These are phyloP conservation scores for Cicer bijugum DNA, from an alignment of 306 rosid genomes.

Conservation along the genomic window DNA sequence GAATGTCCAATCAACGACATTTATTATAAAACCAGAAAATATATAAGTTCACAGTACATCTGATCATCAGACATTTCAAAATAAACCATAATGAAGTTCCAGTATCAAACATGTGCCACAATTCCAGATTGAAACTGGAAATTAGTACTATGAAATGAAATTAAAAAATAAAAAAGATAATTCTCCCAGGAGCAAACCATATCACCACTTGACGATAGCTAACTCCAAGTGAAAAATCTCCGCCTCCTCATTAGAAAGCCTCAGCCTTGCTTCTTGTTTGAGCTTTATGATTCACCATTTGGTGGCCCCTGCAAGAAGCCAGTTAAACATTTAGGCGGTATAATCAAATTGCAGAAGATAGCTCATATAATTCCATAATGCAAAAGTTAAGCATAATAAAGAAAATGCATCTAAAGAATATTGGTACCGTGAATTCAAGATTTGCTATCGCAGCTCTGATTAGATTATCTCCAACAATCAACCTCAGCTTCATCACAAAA, in stretches of 20 bases:
- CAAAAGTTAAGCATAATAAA: background rate
- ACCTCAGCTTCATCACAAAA: conserved; percentile 73
- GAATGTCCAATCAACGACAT: background rate
- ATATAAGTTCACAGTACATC: background rate
- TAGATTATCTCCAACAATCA: conserved; percentile 73
- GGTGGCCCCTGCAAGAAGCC: conserved; percentile 56
- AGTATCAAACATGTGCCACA: background rate
- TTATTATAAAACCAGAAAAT: conserved; percentile 25
- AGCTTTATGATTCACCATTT: conserved; percentile 11
- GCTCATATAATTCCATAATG: background rate
- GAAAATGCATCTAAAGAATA: background rate
- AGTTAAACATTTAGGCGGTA: conserved; percentile 30
- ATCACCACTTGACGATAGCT: conserved; percentile 43
- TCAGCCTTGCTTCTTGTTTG: conserved; percentile 35
- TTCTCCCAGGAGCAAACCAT: conserved; percentile 32
- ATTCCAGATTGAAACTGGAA: background rate
- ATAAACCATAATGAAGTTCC: conserved; percentile 17
- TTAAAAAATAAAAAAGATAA: background rate
- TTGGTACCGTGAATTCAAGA: conserved; percentile 64
- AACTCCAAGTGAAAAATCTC: conserved; percentile 37
- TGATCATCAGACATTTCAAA: background rate
- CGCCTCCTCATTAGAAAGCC: conserved; percentile 33
- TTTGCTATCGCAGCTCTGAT: conserved; percentile 63
- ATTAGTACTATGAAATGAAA: background rate
- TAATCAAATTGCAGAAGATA: background rate